phyloP scores from a whole-genome alignment of 257 asterid species.

The Nicotiana undulata region DNA sequence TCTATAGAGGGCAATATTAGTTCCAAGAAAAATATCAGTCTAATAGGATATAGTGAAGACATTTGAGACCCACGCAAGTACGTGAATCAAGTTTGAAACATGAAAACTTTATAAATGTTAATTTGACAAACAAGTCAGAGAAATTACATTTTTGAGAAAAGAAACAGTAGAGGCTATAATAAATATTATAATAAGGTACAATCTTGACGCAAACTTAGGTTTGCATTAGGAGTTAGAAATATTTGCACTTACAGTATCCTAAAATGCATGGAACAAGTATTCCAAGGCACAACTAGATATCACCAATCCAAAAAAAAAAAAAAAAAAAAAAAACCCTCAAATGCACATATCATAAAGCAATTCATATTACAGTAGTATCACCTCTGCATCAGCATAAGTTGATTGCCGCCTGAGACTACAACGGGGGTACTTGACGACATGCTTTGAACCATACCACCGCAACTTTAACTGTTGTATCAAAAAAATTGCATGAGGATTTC shows the following conservation, averaged over 20 bases:
- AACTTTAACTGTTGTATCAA: slow-evolving; percentile 53
- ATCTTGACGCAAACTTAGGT: not conserved
- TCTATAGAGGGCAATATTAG: not conserved
- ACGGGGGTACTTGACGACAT: slow-evolving; percentile 87
- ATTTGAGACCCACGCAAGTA: not conserved
- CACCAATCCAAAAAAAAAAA: not conserved
- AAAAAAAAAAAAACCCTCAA: not conserved
- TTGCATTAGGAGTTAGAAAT: not conserved
- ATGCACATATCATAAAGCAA: not conserved
- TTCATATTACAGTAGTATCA: slow-evolving; percentile 27
- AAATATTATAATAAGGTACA: not conserved
- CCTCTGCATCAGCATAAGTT: slow-evolving; percentile 97
- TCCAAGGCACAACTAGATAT: not conserved
- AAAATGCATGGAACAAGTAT: not conserved
- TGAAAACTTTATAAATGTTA: not conserved
- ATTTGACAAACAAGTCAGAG: not conserved
- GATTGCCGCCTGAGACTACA: slow-evolving; percentile 87
- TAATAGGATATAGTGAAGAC: not conserved
- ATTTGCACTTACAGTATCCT: not conserved
- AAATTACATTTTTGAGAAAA: not conserved
- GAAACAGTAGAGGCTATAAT: not conserved
- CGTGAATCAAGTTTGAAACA: not conserved
- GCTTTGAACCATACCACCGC: slow-evolving; percentile 82
- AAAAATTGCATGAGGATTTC: slow-evolving; percentile 8
- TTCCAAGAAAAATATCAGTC: slow-evolving; percentile 1